These are phyloP conservation scores for Aspergillus versicolor DNA, from an alignment of 2,329 filamentous ascomycete genomes.

Conservation along the genomic window DNA sequence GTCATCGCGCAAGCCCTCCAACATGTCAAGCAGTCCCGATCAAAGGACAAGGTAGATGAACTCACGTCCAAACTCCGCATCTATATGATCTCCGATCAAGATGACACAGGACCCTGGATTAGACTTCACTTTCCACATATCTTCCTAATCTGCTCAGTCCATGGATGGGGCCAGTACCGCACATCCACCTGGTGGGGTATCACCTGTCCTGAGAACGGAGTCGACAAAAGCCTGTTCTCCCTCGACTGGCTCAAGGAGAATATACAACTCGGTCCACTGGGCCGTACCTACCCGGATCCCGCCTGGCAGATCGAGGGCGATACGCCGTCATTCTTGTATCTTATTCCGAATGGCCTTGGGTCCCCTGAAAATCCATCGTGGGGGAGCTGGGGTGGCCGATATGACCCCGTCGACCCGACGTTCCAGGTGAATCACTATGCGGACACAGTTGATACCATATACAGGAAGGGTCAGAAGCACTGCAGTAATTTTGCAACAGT, in stretches of 20 bases:
- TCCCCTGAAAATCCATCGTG: slow-evolving; percentile 41
- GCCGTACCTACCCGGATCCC: slow-evolving; percentile 47
- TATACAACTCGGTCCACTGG: slow-evolving; percentile 54
- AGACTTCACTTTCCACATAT: slow-evolving; percentile 54
- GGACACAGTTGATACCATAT: slow-evolving; percentile 34
- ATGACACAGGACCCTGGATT: slow-evolving; percentile 59
- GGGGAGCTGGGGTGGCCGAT: slow-evolving; percentile 47
- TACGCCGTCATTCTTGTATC: slow-evolving; percentile 42
- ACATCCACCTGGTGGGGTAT: slow-evolving; percentile 59
- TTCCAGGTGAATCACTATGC: slow-evolving; percentile 20
- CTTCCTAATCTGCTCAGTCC: slow-evolving; percentile 58
- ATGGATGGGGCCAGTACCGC: slow-evolving; percentile 57
- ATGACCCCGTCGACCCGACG: slow-evolving; percentile 25
- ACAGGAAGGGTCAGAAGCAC: slow-evolving; percentile 30
- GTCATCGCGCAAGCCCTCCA: slow-evolving; percentile 52
- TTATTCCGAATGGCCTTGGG: slow-evolving; percentile 45
- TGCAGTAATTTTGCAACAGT: slow-evolving; percentile 50
- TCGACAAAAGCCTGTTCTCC: slow-evolving; percentile 49
- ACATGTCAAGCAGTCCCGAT: slow-evolving; percentile 28
- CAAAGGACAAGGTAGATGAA: no score
- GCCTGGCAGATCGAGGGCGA: slow-evolving; percentile 55
- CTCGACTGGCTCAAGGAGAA: slow-evolving; percentile 54
- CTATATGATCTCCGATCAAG: slow-evolving; percentile 61
- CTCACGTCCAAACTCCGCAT: slow-evolving; percentile 43
- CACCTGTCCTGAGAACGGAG: slow-evolving; percentile 50